Base-by-base conservation (phyloP, 176 grass and related monocot species). In the Zea luxurians region DNA sequence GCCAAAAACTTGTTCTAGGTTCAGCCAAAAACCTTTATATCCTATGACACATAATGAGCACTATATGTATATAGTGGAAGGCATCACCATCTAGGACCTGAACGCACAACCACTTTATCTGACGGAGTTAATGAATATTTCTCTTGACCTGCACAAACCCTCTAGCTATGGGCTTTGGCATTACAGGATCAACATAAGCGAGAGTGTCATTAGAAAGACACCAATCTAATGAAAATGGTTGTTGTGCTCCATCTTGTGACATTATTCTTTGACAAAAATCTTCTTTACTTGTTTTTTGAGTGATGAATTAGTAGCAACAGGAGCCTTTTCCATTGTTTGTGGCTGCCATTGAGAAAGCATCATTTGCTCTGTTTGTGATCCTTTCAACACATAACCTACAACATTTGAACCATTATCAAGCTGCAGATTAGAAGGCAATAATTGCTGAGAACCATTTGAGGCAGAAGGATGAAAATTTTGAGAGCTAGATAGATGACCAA, bases 81-180 rank as follows among this genome's bases (percentile, higher is more conserved):
- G n/a, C n/a, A n/a, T n/a, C n/a, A n/a, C n/a, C n/a, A n/a, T n/a
- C n/a, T n/a, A n/a, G n/a, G n/a, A n/a, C n/a, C n/a, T n/a, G n/a
- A n/a, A n/a, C n/a, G n/a, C n/a, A n/a, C n/a, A 97, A 50, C 91
- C 90, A 89, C 79, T 84, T 97, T 43, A 84, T 47, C 77, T 97
- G 95, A 71, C 89, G 90, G 13, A 71, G 18, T 46, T 94, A 88
- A 67, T 94, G 75, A 41, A 73, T 77, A 72, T 94, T 76, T 78
- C 74, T 84, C 69, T 75, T 80, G 16, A 78, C 47, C 43, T 88
- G 78, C n/a, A n/a, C n/a, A n/a, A n/a, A n/a, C n/a, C n/a, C n/a
- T 81, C 88, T 4, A 70, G 42, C 37, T 7, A 49, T 37, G 46
- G 55, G 82, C 53, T 84, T 80, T 63, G 84, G 58, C 48, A 69